Base-by-base conservation (phyloP, 495 filamentous ascomycete species). In the Penicillium bovifimosum region DNA sequence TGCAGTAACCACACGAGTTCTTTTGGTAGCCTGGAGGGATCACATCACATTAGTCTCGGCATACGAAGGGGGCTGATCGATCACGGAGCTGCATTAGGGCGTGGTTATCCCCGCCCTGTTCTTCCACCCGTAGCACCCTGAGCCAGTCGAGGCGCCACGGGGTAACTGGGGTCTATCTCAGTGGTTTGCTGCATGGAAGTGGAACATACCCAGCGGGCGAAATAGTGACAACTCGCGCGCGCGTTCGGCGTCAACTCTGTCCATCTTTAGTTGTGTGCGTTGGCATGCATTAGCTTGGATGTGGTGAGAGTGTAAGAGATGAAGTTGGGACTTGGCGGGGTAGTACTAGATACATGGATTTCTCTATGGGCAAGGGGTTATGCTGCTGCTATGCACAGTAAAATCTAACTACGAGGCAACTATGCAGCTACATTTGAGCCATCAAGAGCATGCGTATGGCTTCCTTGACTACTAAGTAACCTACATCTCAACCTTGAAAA, bases 1-100 rank as follows among this genome's bases (percentile, higher is more conserved):
- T 79, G 66, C 79, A 81, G 64, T 81, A 81, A 52, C 79, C 79
- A 61, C 79, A 81, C 24, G 69, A 68, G 50, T 74, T 74, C 36
- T 69, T 72, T 56, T 77, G 75, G 59, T 79, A 79, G 46, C 76
- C 76, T 79, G 58, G 27, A 14, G 46, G 29, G 26, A 58, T 52
- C 31, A 54, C 49, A 47, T 60, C 32, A 50, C 50, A 40, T 61
- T 46, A 60, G 52, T 50, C 31, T 54, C 9, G 35, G 34, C 40
- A 20, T 59, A 33, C 24, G 46, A 24, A 48, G 46, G 28, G 28
- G 47, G 31, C 35, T 31, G 34, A 29, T 49, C 24, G 32, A 31
- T 39, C 42, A 20, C 14, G 18, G 26, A 43, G 32, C 17, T 48
- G 53, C 49, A 55, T 41, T 7, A 36, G 14, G 47, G 36, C 42